These are phyloP conservation scores for Pyrenochaeta sp. DNA, from an alignment of 2,329 filamentous ascomycete species.

Conservation along the genomic window DNA sequence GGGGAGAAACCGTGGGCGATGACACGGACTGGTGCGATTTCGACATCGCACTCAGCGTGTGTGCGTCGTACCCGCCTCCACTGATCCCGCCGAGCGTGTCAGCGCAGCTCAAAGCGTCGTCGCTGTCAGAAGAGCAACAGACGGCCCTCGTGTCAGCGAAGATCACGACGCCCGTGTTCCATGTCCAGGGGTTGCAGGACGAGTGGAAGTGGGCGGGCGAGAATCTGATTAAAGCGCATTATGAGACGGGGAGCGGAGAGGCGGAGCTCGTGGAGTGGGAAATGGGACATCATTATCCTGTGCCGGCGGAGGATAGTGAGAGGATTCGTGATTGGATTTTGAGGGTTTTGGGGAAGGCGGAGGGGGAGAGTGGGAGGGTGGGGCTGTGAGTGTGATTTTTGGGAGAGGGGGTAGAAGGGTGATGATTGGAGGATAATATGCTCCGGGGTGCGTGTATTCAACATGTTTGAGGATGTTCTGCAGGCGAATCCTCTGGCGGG, in stretches of 20 bases:
- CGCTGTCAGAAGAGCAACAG: constrained; percentile 11
- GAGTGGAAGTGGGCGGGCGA: constrained; percentile 45
- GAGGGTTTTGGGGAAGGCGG: constrained; percentile 9
- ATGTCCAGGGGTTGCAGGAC: constrained; percentile 43
- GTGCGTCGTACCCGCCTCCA: constrained; percentile 39
- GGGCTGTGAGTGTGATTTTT: no score
- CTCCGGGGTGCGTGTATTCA: no score
- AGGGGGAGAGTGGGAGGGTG: constrained; percentile 1
- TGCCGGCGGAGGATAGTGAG: constrained; percentile 38
- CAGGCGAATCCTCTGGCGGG: no score
- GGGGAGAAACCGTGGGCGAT: constrained; percentile 6
- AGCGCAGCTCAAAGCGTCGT: constrained; percentile 6
- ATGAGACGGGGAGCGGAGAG: constrained; percentile 31
- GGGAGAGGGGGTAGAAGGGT: no score
- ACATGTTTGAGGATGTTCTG: no score
- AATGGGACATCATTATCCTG: constrained; percentile 49
- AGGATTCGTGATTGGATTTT: constrained; percentile 36
- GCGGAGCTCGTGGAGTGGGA: constrained; percentile 34
- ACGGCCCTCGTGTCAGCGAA: constrained; percentile 18
- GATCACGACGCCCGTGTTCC: constrained; percentile 38
- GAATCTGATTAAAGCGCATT: constrained; percentile 36
- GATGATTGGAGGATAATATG: no score
- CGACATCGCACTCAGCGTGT: constrained; percentile 33
- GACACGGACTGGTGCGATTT: constrained; percentile 22
- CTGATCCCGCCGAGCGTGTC: constrained; percentile 25